Base-by-base conservation (phyloP, 2,329 filamentous ascomycete genomes). In the Colletotrichum simmondsii region DNA sequence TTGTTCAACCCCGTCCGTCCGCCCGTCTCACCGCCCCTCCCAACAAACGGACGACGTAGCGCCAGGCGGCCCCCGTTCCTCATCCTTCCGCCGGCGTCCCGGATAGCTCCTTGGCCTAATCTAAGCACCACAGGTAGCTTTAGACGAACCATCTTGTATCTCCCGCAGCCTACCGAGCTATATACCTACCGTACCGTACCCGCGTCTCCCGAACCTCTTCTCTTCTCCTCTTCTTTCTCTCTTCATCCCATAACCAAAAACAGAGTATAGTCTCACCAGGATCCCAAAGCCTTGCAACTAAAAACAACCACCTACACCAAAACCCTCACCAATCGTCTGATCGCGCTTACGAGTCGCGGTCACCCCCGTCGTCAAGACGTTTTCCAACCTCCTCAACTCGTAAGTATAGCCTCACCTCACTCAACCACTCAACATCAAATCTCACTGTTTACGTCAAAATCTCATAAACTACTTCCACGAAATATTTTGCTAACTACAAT, bases 301-400 rank as follows among this genome's bases (percentile, higher is more conserved):
- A 46, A 62, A 58, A 49, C 32, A 19, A 28, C 52, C 65, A n/a
- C 57, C 49, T 5, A 37, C 32, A 28, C 66, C 65, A 61, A 73
- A 65, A 42, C 26, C 67, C 14, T 42, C 72, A 61, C 52, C 42
- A 53, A 62, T 30, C 35, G 76, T 75, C 80, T 77, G 88, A 89
- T 89, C 89, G 88, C 89, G 87, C 86, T 85, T 77, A 74, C 78
- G 84, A 83, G 86, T 84, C 80, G 88, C 91, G 91, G 86, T 93
- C 92, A 86, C 84, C 75, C 42, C 81, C 81, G 83, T 85, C 92
- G 93, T 90, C 94, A 98, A 94, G 87, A 98, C 95, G 95, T 98
- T 98, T 93, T 96, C 95, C 89, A 98, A 97, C 88, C 93, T 97
- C 80, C 93, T 98, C 79, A 97, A 97, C 91, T 98, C 95, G 95